Evolutionary conservation across 2,329 filamentous ascomycete species (phyloP).

Genomic region (Trichoderma atrobrunneum): DNA sequence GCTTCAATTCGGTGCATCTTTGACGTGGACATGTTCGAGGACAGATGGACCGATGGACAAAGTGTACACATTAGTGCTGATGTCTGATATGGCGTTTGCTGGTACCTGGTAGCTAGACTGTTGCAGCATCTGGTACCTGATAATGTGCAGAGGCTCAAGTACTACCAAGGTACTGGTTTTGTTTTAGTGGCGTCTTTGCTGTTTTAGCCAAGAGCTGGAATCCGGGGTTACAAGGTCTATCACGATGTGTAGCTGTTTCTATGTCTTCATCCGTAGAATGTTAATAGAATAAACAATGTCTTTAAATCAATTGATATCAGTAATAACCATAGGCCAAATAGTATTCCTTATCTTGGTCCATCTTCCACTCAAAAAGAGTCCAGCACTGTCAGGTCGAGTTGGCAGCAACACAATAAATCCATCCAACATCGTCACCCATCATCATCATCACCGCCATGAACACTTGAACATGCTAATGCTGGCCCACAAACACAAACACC

Average conservation of each 20-base stretch:
- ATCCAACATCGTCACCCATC: neutral
- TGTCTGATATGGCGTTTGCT: neutral
- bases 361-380: neutral
- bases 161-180: neutral
- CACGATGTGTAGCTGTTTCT: neutral
- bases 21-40: neutral
- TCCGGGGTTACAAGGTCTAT: neutral
- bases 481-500: neutral
- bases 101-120: neutral
- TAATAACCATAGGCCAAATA: neutral
- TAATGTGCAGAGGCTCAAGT: neutral
- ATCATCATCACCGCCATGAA: neutral
- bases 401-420: neutral
- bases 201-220: neutral
- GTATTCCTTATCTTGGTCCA: neutral
- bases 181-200: neutral
- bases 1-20: neutral
- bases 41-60: neutral
- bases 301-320: neutral
- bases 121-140: neutral
- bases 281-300: neutral
- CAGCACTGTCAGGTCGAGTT: neutral
- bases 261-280: neutral
- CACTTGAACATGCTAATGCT: neutral
- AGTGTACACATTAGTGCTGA: neutral